Base-by-base conservation (phyloP, 768 basidiomycete genomes). In the Symmetrospora coprosmae region DNA sequence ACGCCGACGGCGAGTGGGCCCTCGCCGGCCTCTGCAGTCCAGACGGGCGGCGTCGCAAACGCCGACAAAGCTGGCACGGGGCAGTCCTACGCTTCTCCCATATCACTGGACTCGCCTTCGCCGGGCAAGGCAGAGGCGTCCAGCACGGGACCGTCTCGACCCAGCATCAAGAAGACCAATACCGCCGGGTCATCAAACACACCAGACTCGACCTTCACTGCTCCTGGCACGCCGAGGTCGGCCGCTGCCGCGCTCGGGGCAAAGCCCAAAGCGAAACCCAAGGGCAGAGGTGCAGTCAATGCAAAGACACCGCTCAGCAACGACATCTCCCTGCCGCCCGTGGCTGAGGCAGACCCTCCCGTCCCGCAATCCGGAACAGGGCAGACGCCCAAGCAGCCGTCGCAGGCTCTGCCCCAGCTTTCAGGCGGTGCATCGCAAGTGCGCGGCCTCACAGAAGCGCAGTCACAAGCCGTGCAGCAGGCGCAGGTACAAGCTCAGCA, bases 81-180 rank as follows among this genome's bases (percentile, higher is more conserved):
- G 25, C 41, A 43, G 30, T 30, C 55, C 4, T 58, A 58, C 25
- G 55, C 55, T n/a, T 58, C 55, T 47, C 55, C 55, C 3, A 58
- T 58, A 8, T 39, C 55, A 2, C 27, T 58, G 8, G 45, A 48
- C 19, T 61, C 45, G 9, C 60, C 61, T 1, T 60, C 65, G 2
- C 63, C 66, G 0, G 49, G 61, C 40, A 50, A 60, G 43, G 14
- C 9, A 4, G 34, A 23, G n/a, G 43, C 16, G n/a, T n/a, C n/a
- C n/a, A n/a, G n/a, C n/a, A n/a, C n/a, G n/a, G n/a, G n/a, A n/a
- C n/a, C n/a, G n/a, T n/a, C n/a, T n/a, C n/a, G n/a, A n/a, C n/a
- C n/a, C n/a, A n/a, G n/a, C n/a, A n/a, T n/a, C n/a, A n/a, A n/a
- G n/a, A n/a, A n/a, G n/a, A n/a, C n/a, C n/a, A n/a, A n/a, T n/a